Evolutionary conservation across 73 alveolate species (phyloP).

Genomic region (Stentor coeruleus): DNA sequence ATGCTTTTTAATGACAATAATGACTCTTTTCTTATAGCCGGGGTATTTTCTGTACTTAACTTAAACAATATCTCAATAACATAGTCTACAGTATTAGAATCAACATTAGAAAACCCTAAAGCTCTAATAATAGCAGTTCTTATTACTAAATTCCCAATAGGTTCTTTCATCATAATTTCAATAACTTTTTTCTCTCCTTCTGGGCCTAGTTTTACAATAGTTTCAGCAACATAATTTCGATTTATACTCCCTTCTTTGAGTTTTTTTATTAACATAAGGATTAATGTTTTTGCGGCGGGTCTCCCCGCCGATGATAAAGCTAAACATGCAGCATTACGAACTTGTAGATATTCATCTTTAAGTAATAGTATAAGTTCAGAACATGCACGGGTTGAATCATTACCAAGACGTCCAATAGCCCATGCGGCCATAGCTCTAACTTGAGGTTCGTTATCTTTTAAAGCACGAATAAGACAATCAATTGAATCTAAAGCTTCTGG

Average conservation of each 20-base stretch:
- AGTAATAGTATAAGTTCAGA: not conserved
- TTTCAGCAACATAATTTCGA: not conserved
- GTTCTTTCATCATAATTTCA: not conserved
- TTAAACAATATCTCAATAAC: not conserved
- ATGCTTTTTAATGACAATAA: not conserved
- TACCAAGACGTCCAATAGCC: not conserved
- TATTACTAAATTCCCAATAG: not conserved
- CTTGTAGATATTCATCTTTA: not conserved
- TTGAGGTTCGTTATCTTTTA: not conserved
- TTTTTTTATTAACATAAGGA: not conserved
- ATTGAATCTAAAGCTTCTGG: not conserved
- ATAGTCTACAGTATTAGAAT: not conserved
- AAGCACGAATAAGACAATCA: not conserved
- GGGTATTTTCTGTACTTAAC: not conserved
- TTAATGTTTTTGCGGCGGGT: not conserved
- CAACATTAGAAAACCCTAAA: not conserved
- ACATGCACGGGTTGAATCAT: not conserved
- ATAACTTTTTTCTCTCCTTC: not conserved
- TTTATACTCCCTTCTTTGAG: not conserved
- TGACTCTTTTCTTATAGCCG: not conserved
- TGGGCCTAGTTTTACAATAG: not conserved
- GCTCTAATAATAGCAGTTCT: not conserved
- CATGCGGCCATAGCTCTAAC: not conserved
- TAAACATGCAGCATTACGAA: not conserved
- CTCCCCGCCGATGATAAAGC: not conserved